Percentiles rank a stretch among this genome's conserved stretches.
These are phyloP conservation scores for Botryotinia narcissicola DNA, from an alignment of 2,329 filamentous ascomycete genomes.

Conservation along the genomic window DNA sequence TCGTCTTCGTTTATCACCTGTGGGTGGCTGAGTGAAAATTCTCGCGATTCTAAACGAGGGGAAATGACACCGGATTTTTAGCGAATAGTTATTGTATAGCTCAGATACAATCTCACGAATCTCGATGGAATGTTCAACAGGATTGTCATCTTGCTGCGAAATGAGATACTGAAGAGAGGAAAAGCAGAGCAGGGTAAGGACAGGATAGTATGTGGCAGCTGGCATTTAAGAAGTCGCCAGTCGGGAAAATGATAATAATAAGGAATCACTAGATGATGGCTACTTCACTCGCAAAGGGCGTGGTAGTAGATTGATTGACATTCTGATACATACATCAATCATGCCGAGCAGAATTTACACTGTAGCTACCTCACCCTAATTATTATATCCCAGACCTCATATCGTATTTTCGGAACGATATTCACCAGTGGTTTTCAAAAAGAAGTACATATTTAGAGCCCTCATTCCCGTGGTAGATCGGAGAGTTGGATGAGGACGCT, in stretches of 20 bases:
- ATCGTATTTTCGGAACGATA: not conserved
- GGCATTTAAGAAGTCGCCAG: not conserved
- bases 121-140: not conserved
- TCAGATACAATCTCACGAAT: not conserved
- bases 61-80: not conserved
- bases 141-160: not conserved
- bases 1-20: not conserved
- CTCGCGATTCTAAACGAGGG: not conserved
- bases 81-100: not conserved
- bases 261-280: not conserved
- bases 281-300: not conserved
- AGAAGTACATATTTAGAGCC: not conserved
- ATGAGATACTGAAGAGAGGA: not conserved
- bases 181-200: not conserved
- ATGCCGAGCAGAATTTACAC: not conserved
- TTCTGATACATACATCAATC: not conserved
- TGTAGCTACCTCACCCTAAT: not conserved
- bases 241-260: not conserved
- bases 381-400: not conserved
- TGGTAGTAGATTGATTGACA: not conserved
- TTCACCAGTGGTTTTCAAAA: not conserved
- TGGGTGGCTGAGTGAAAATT: not conserved
- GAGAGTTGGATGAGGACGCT: rapidly evolving
- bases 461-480: not conserved
- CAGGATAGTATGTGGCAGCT: not conserved